phyloP scores from a whole-genome alignment of 805 yeast species.

The Ogataea corticis region DNA sequence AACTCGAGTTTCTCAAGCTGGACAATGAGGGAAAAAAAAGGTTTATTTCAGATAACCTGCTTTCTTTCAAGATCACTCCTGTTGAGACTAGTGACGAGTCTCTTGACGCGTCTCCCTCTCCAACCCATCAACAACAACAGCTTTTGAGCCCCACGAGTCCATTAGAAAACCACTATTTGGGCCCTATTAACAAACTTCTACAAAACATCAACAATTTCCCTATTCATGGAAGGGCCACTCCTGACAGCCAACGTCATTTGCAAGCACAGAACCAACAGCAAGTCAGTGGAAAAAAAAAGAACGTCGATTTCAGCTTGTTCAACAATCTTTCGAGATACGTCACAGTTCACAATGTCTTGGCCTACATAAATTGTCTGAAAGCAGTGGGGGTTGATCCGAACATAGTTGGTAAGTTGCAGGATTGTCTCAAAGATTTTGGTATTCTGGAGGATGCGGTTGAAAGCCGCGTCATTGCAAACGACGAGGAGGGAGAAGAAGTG shows the following conservation, averaged over 20 bases:
- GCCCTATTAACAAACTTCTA: slow-evolving; percentile 32
- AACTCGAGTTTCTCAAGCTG: slow-evolving; percentile 31
- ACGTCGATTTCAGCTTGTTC: slow-evolving; percentile 15
- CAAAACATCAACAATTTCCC: slow-evolving; percentile 33
- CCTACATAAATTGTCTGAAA: slow-evolving; percentile 40
- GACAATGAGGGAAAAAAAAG: slow-evolving; percentile 20
- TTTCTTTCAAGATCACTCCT: slow-evolving; percentile 19
- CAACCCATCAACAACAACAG: slow-evolving; percentile 8
- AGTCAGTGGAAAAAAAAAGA: neutral
- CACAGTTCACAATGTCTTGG: slow-evolving; percentile 33
- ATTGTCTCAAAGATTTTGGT: slow-evolving; percentile 34
- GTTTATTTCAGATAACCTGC: slow-evolving; percentile 27
- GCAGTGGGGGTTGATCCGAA: slow-evolving; percentile 32
- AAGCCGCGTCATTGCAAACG: slow-evolving; percentile 3
- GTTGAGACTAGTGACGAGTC: slow-evolving; percentile 1
- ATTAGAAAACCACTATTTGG: slow-evolving; percentile 24
- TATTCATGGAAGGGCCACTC: slow-evolving; percentile 12
- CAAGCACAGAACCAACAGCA: slow-evolving; percentile 4
- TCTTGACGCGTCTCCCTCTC: slow-evolving; percentile 6
- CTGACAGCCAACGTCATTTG: slow-evolving; percentile 12
- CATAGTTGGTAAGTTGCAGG: slow-evolving; percentile 37
- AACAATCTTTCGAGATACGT: slow-evolving; percentile 20
- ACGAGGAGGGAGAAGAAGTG: slow-evolving; percentile 25
- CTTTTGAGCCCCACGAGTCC: slow-evolving; percentile 15
- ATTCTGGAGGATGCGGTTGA: slow-evolving; percentile 1